Base-by-base conservation (phyloP, 2,329 filamentous ascomycete species). In the Elsinoe perseae region DNA sequence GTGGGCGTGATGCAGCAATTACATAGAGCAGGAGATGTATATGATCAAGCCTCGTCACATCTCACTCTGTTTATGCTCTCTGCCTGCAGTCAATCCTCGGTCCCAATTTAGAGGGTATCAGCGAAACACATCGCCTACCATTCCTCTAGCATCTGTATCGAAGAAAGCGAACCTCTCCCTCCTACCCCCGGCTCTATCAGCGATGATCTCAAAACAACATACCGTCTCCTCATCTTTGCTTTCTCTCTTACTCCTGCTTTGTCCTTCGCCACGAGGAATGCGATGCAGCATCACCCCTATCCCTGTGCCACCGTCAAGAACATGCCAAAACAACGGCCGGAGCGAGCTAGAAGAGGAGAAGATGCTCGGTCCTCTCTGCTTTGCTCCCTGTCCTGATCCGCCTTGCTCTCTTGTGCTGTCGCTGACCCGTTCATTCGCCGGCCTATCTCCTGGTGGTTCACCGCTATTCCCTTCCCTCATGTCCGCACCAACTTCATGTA, bases 201-300 rank as follows among this genome's bases (percentile, higher is more conserved):
- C 62, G 57, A 77, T n/a, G 10, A 77, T 66, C 61, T 77, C 75
- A 2, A 76, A 28, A 21, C 76, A 71, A 50, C 64, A 64, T 30
- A 68, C 68, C 60, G 66, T 63, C 54, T 68, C 60, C 4, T 62
- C 61, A 21, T 61, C 59, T 57, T 50, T 58, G 28, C 28, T 10
- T 6, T 5, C 28, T 10, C 28, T 30, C 10, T 30, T 30, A 5
- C 28, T 10, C 50, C 53, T 30, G 30, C 43, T 40, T 59, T 60
- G 32, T 40, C 53, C 52, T 10, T 23, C 58, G 21, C n/a, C n/a
- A n/a, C 36, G 56, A 44, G 56, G 59, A 20, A 57, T 56, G 30
- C 46, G 25, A 34, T 34, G 27, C 46, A 40, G 30, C 50, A 32
- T 32, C 16, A 53, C n/a, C 23, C 42, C 44, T 32, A 30, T 36